Evolutionary conservation across 1,139 yeast species (phyloP).

Genomic region (Geotrichum cucujoidarum): DNA sequence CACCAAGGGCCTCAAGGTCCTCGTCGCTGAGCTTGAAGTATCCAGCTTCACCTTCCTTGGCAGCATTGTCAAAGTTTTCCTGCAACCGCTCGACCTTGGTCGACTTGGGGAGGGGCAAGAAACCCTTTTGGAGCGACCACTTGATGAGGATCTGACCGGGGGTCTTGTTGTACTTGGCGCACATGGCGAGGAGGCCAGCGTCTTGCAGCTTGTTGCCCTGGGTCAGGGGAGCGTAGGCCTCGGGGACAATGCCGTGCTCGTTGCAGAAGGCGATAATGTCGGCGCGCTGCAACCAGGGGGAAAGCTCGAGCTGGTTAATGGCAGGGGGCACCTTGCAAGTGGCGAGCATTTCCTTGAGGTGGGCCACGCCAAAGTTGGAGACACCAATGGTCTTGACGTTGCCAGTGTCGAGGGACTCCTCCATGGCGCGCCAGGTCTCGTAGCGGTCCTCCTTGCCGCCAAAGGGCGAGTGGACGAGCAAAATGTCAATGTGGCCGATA

Average conservation of each 20-base stretch:
- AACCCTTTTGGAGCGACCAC: constrained; percentile 66
- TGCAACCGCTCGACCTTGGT: constrained; percentile 54
- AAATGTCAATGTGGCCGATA: constrained; percentile 46
- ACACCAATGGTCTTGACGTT: constrained; percentile 69
- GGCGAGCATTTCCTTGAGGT: constrained; percentile 49
- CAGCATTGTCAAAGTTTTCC: constrained; percentile 42
- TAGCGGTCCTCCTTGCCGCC: background rate
- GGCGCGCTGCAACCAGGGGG: constrained; percentile 67
- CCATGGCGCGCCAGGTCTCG: constrained; percentile 1
- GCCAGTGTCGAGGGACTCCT: constrained; percentile 34
- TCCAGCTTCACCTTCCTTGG: constrained; percentile 33
- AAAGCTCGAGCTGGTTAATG: constrained; percentile 70
- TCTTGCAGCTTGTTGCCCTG: constrained; percentile 39
- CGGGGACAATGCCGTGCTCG: constrained; percentile 51
- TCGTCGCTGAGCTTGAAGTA: constrained; percentile 46
- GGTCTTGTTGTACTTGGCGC: constrained; percentile 48
- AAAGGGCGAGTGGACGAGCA: constrained; percentile 40
- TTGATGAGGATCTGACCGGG: constrained; percentile 62
- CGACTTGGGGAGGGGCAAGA: constrained; percentile 68
- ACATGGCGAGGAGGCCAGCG: constrained; percentile 46
- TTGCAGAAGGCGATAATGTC: constrained; percentile 54
- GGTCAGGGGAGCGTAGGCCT: constrained; percentile 70
- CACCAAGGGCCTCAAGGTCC: constrained; percentile 34
- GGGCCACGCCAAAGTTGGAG: constrained; percentile 58
- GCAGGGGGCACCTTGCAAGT: constrained; percentile 56